Base-by-base conservation (phyloP, 768 basidiomycete species). In the Russula virescens region DNA sequence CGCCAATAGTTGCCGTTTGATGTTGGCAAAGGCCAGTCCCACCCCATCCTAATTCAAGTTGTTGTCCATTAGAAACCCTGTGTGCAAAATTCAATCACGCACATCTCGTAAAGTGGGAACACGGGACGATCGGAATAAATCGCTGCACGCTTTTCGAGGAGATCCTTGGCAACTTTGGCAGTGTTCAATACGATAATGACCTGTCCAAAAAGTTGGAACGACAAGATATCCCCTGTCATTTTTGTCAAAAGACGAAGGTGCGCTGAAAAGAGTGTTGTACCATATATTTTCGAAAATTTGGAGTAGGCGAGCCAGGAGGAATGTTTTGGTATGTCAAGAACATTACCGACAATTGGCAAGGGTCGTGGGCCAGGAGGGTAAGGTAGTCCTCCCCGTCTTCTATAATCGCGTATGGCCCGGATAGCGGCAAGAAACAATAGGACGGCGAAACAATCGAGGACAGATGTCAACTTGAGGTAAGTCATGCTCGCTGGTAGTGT, bases 101-200 rank as follows among this genome's bases (percentile, higher is more conserved):
- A 64, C 62, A 64, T 53, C 3, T 60, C 62, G 8, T 21, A 31
- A n/a, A 64, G 9, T 9, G 56, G 34, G 21, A 31, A 16, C 1
- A 1, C 14, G 7, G 57, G 34, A 2, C 62, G 58, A 53, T 55
- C 52, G 3, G 58, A 54, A 52, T 47, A 64, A 10, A 53, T 80
- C 21, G 76, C 67, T 58, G 81, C 79, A 56, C 81, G 76, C 68
- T 78, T 83, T 46, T 83, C 82, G 31, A 85, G 72, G 26, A 85
- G 71, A 59, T 79, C 81, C 13, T 74, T 73, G 40, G 78, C 75
- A 9, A 75, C 77, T 63, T 77, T 74, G 62, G 74, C 61, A 58
- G 76, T 77, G 69, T 78, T 81, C 42, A 85, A 70, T 58, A 85
- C 71, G 55, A 85, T 66, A 69, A 81, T 76, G 7, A 77, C 75